These are phyloP conservation scores for Roridomyces roridus DNA, from an alignment of 768 basidiomycete species.

Conservation along the genomic window DNA sequence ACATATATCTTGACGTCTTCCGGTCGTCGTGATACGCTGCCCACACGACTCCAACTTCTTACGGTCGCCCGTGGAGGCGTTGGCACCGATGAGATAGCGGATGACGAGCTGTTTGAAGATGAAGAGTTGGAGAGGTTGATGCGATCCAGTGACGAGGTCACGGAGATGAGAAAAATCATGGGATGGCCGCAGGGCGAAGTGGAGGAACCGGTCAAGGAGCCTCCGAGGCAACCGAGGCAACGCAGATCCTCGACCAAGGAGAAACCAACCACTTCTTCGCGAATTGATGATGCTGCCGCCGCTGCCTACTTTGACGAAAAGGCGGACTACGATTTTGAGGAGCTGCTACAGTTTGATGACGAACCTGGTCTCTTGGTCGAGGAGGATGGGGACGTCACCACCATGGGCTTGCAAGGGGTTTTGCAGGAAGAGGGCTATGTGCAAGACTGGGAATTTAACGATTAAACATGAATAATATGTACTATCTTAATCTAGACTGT, in stretches of 20 bases:
- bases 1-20: constrained; percentile 58
- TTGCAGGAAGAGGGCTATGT: constrained; percentile 12
- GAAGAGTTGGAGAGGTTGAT: constrained; percentile 72
- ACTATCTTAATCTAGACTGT: constrained; percentile 4
- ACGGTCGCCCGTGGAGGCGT: constrained; percentile 63
- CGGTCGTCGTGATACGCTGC: constrained; percentile 38
- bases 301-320: constrained; percentile 18
- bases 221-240: constrained; percentile 2
- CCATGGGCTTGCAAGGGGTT: constrained; percentile 42
- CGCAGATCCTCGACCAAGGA: background rate
- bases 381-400: constrained; percentile 62
- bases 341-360: constrained; percentile 22
- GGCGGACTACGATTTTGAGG: constrained; percentile 11
- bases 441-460: constrained; percentile 15
- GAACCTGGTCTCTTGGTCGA: constrained; percentile 29
- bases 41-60: constrained; percentile 73
- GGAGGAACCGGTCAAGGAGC: constrained; percentile 7
- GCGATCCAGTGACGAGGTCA: constrained; percentile 57
- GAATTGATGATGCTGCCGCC: constrained; percentile 8
- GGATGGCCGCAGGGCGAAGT: constrained; percentile 33
- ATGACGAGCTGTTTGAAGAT: constrained; percentile 75
- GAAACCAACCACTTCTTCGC: constrained; percentile 11
- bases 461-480: no score
- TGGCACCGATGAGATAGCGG: constrained; percentile 53
- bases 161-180: constrained; percentile 42